Conservation (phyloP, 805 yeast species). For the Ogataea nonfermentans region DNA sequence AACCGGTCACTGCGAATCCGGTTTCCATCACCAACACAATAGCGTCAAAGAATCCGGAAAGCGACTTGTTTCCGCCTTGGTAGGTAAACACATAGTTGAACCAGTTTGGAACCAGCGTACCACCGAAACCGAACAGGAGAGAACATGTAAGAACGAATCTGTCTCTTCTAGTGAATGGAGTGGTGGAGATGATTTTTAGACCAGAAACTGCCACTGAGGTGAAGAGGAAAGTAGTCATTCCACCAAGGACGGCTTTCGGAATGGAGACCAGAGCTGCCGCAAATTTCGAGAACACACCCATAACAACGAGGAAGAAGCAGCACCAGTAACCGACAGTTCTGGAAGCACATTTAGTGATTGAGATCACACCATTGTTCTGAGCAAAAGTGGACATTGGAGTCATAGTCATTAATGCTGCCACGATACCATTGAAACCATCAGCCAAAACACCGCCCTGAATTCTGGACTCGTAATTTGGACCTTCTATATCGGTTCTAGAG, state of each 20-base stretch:
- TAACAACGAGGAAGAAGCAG: slow-evolving; percentile 65
- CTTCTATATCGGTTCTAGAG: slow-evolving; percentile 80
- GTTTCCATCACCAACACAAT: slow-evolving; percentile 56
- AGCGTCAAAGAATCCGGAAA: slow-evolving; percentile 51
- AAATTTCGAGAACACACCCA: slow-evolving; percentile 87
- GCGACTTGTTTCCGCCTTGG: slow-evolving; percentile 41
- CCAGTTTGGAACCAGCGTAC: slow-evolving; percentile 47
- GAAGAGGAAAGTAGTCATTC: slow-evolving; percentile 68
- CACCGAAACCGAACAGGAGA: slow-evolving; percentile 51
- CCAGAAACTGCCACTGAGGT: slow-evolving; percentile 61
- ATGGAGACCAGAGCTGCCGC: slow-evolving; percentile 87
- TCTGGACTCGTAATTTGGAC: slow-evolving; percentile 75
- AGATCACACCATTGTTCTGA: slow-evolving; percentile 92
- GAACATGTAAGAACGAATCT: slow-evolving; percentile 53
- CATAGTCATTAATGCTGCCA: slow-evolving; percentile 75
- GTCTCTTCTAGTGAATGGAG: slow-evolving; percentile 57
- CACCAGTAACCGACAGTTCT: slow-evolving; percentile 60
- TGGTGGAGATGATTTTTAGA: slow-evolving; percentile 50
- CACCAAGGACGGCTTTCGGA: slow-evolving; percentile 79
- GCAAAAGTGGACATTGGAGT: slow-evolving; percentile 95
- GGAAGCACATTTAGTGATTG: slow-evolving; percentile 88
- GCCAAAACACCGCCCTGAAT: slow-evolving; percentile 92
- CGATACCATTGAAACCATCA: slow-evolving; percentile 77
- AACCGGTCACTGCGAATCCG: slow-evolving; percentile 55
- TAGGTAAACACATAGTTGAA: slow-evolving; percentile 50